Evolutionary conservation across 2,329 filamentous ascomycete species (phyloP).

Genomic region (Aureobasidium melanogenum): DNA sequence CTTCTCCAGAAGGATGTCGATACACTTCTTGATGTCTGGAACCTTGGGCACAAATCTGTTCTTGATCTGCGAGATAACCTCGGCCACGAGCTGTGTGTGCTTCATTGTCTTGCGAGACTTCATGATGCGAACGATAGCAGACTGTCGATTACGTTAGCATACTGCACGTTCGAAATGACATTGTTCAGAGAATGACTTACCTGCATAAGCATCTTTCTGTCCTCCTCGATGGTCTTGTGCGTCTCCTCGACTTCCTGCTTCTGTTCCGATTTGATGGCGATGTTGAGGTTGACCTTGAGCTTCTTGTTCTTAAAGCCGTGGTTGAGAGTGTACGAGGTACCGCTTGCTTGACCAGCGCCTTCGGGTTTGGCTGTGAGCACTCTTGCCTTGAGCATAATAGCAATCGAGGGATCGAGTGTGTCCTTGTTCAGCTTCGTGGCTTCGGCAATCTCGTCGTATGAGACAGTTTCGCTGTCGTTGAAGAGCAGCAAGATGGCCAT

Average conservation of each 20-base stretch:
- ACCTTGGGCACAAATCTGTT: slow-evolving; percentile 89
- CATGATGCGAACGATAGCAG: slow-evolving; percentile 98
- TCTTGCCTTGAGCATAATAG: slow-evolving; percentile 86
- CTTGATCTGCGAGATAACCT: slow-evolving; percentile 93
- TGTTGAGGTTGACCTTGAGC: slow-evolving; percentile 91
- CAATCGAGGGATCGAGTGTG: slow-evolving; percentile 75
- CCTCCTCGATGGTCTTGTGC: slow-evolving; percentile 98
- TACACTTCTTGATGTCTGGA: slow-evolving; percentile 97
- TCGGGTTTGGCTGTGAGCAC: slow-evolving; percentile 66
- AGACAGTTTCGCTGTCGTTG: slow-evolving; percentile 79
- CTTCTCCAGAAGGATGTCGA: slow-evolving; percentile 96
- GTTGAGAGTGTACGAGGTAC: slow-evolving; percentile 77
- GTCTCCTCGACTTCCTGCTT: slow-evolving; percentile 96
- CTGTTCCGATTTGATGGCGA: slow-evolving; percentile 87
- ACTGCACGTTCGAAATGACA: background rate
- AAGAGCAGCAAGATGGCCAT: slow-evolving; percentile 94
- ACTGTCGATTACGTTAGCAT: slow-evolving; percentile 49
- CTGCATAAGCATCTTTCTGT: slow-evolving; percentile 92
- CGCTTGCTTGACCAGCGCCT: slow-evolving; percentile 65
- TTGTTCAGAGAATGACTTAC: slow-evolving; percentile 45
- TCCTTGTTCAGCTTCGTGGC: slow-evolving; percentile 74
- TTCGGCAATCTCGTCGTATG: slow-evolving; percentile 79
- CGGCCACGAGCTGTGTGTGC: slow-evolving; percentile 85
- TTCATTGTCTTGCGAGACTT: slow-evolving; percentile 99
- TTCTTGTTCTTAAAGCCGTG: slow-evolving; percentile 98